Percentiles rank a stretch among this genome's conserved stretches.
These are phyloP conservation scores for Calophaca sinica DNA, from an alignment of 306 rosid species.

Conservation along the genomic window DNA sequence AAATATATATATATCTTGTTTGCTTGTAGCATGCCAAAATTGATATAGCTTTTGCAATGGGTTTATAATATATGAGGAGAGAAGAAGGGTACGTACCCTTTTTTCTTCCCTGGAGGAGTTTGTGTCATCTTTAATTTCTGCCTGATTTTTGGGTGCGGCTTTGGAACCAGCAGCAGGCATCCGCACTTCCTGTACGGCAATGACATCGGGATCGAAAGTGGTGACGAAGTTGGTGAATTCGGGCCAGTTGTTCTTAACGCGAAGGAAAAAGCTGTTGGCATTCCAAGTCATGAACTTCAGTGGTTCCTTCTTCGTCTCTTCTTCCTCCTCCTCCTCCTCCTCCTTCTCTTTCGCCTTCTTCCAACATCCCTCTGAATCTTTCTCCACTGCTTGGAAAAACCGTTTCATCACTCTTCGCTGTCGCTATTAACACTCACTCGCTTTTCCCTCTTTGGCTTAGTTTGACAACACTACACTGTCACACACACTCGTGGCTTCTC, in stretches of 20 bases:
- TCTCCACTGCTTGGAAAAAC: conserved; percentile 77
- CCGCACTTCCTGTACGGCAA: conserved; percentile 96
- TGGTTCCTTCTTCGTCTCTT: conserved; percentile 68
- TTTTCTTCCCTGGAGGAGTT: conserved; percentile 82
- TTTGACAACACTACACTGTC: too few relatives aligned
- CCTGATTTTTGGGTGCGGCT: conserved; percentile 77
- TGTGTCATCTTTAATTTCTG: conserved; percentile 87
- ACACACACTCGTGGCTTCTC: not conserved
- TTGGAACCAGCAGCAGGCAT: conserved; percentile 94
- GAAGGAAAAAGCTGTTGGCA: conserved; percentile 89
- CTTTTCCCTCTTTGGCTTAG: not conserved
- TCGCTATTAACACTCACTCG: not conserved
- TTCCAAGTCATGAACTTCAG: conserved; percentile 92
- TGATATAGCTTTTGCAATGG: too few relatives aligned
- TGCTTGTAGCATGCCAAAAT: too few relatives aligned
- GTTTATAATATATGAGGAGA: too few relatives aligned
- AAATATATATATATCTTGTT: too few relatives aligned
- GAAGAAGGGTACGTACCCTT: conserved; percentile 51
- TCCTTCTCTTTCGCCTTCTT: conserved; percentile 65
- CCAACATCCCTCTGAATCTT: conserved; percentile 62
- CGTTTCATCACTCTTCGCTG: conserved; percentile 65
- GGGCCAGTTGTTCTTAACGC: conserved; percentile 83
- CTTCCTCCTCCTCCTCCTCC: conserved; percentile 23
- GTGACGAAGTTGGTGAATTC: conserved; percentile 67
- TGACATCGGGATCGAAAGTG: conserved; percentile 82